Percentiles rank a stretch among this genome's conserved stretches.
Evolutionary conservation across 768 basidiomycete genomes (phyloP).

Genomic region (Lyophyllum semitale): DNA sequence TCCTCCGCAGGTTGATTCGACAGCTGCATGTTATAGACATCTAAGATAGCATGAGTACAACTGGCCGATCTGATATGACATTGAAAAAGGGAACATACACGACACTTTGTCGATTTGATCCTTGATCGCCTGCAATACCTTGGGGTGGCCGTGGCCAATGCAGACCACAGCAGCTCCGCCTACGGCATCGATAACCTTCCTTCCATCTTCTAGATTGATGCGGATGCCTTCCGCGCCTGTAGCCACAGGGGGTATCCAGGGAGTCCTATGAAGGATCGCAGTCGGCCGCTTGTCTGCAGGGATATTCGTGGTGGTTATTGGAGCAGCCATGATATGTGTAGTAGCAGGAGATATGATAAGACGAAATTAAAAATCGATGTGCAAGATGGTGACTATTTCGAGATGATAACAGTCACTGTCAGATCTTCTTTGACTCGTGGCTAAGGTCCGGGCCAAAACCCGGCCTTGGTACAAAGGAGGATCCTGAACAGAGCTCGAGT

Average conservation of each 20-base stretch:
- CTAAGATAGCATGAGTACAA: conserved; percentile 34
- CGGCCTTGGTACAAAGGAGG: too few relatives aligned
- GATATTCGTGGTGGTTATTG: not conserved
- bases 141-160: conserved; percentile 73
- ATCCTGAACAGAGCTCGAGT: too few relatives aligned
- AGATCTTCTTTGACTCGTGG: not conserved
- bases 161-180: conserved; percentile 87
- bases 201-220: conserved; percentile 70
- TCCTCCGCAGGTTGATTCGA: conserved; percentile 82
- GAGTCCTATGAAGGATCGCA: conserved; percentile 66
- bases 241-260: conserved; percentile 75
- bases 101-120: conserved; percentile 78
- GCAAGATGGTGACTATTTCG: not conserved
- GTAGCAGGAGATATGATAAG: not conserved
- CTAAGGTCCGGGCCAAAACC: not conserved
- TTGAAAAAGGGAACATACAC: conserved; percentile 53
- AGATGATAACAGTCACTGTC: not conserved
- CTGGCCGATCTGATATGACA: not conserved
- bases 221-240: conserved; percentile 68
- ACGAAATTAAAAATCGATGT: not conserved
- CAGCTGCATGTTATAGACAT: conserved; percentile 87
- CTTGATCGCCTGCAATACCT: conserved; percentile 72
- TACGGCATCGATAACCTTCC: conserved; percentile 71
- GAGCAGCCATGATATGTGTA: not conserved
- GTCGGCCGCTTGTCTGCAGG: conserved; percentile 14